Conservation (phyloP, 129 eudicot genomes). For the Pseudognaphalium luteoalbum region DNA sequence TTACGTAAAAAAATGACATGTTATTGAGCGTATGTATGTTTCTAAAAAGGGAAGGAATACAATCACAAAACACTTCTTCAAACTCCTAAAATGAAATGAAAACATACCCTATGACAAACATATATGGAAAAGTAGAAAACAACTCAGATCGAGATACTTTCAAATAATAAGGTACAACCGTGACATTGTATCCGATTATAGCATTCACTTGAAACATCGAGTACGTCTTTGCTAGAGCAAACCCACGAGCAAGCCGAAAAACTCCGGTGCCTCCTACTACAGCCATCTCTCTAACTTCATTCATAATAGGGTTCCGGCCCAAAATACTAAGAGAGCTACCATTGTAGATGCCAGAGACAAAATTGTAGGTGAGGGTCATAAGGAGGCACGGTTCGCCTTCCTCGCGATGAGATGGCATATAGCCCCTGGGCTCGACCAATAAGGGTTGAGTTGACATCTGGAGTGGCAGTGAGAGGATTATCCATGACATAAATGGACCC, state of each 20-base stretch:
- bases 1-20: no score
- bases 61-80: no score
- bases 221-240: conserved; percentile 35
- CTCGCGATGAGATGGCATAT: conserved; percentile 35
- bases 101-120: no score
- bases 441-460: conserved; percentile 36
- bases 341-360: conserved; percentile 34
- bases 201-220: conserved; percentile 30
- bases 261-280: conserved; percentile 50
- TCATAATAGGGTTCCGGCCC: conserved; percentile 36
- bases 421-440: conserved; percentile 57
- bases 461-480: conserved; percentile 42
- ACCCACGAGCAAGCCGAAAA: conserved; percentile 48
- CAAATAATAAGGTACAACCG: conserved; percentile 26
- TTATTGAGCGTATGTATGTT: no score
- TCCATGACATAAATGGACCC: conserved; percentile 38
- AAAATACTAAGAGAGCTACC: conserved; percentile 42
- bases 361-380: conserved; percentile 35
- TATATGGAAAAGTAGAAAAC: no score
- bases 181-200: conserved; percentile 43
- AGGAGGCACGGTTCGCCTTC: conserved; percentile 26
- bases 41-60: no score
- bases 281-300: conserved; percentile 46
- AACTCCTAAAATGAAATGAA: no score
- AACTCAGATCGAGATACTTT: neutral